Percentiles rank a stretch among this genome's conserved stretches.
phyloP scores from a whole-genome alignment of 2,329 filamentous ascomycete species.

The Phyllosticta capitalensis region DNA sequence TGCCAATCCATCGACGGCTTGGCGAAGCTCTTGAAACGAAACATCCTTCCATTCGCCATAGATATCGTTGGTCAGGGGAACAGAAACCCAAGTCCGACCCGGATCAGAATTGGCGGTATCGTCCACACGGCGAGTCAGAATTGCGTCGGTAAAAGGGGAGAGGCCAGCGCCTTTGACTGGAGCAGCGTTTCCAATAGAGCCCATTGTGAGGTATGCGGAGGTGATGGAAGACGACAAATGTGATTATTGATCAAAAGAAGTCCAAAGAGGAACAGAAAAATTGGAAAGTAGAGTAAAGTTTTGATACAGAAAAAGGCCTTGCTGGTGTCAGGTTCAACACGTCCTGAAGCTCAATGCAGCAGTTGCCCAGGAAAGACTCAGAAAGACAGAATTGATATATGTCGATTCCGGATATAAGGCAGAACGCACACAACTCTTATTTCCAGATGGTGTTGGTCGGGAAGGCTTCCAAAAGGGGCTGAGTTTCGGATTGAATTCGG shows the following conservation, averaged over 20 bases:
- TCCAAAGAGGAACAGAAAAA: background rate
- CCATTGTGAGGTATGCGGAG: background rate
- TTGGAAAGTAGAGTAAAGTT: background rate
- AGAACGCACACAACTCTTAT: background rate
- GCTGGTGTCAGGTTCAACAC: background rate
- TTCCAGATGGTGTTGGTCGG: background rate
- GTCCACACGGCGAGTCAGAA: conserved; percentile 7
- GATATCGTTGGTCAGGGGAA: conserved; percentile 3
- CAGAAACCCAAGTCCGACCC: conserved; percentile 3
- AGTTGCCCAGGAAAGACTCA: background rate
- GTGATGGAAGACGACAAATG: background rate
- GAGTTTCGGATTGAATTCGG: background rate
- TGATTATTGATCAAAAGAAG: background rate
- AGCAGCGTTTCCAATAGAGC: background rate
- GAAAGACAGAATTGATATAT: background rate
- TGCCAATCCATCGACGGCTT: conserved; percentile 3
- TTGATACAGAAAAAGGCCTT: background rate
- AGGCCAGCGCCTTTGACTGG: background rate
- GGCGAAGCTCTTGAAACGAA: conserved; percentile 1
- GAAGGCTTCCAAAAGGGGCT: background rate
- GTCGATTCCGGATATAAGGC: background rate
- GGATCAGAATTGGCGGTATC: conserved; percentile 1
- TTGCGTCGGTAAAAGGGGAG: conserved; percentile 4
- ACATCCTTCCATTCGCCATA: conserved; percentile 8
- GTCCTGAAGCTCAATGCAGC: background rate